Base-by-base conservation (phyloP, 257 asterid species). In the Forsythia suspensa region DNA sequence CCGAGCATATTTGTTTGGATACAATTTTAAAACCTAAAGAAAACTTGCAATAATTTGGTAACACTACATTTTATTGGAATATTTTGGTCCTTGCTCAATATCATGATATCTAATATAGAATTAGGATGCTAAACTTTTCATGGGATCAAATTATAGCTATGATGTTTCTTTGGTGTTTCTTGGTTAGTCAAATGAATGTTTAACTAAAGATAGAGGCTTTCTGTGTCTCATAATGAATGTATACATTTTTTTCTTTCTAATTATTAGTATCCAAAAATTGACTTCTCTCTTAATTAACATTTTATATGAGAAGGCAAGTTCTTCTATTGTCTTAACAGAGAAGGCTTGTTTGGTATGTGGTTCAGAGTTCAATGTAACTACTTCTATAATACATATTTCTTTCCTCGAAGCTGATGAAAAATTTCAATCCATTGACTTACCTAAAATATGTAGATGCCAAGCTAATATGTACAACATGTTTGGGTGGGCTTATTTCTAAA, bases 1-100 rank as follows among this genome's bases (percentile, higher is more conserved):
- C 69, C 77, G 69, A 41, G 42, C 69, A 11, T 46, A 77, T 8
- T 41, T 77, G 59, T 70, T 59, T 75, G 51, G 79, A 75, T 79
- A 76, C 44, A 41, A 16, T 34, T 39, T 16, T 48, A 78, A 52
- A 41, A 46, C 57, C 71, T 18, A 51, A 72, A 37, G 21, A 68
- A 70, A 55, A 59, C 66, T 57, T 57, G 29, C 6, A n/a, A 48
- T 15, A 57, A n/a, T 57, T 57, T 57, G 9, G 11, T 57, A n/a
- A 3, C 36, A 15, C 13, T 36, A 42, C 24, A 38, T 38, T 51
- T 48, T 70, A 69, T 34, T 69, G 55, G 40, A 24, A 10, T 20
- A 38, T 7, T 67, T 42, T 44, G 16, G 34, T n/a, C 15, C 20
- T 57, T 16, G 34, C 29, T 57, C 29, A 57, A 57, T 57, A 16